Base-by-base conservation (phyloP, 1,284 basidiomycete species). In the Cutaneotrichosporon dermatis region DNA sequence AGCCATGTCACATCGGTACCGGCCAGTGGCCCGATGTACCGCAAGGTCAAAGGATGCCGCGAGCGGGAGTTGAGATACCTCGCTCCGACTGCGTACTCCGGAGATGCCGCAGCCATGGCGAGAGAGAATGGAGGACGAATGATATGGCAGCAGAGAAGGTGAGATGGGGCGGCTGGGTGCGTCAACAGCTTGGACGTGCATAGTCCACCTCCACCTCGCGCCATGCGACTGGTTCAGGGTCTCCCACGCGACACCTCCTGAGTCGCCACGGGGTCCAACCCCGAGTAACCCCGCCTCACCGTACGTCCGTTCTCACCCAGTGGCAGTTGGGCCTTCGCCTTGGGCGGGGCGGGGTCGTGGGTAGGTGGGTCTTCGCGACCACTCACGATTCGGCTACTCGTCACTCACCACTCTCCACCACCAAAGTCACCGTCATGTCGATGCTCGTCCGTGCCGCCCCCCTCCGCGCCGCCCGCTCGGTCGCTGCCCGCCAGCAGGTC, bases 1-100 rank as follows among this genome's bases (percentile, higher is more conserved):
- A 94, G 83, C 94, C 95, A 99, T 12, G 78, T 57, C 10, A 9
- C 33, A 13, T 41, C 44, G 35, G 37, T 36, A 13, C 54, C 39
- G 2, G 69, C 66, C 0, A 76, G 69, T 0, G 61, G 60, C 10
- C 75, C 76, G 58, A 76, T 61, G 59, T 75, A 76, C 5, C 66
- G 66, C 6, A 78, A 49, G 12, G 76, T 78, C 10, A 76, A 42
- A 0, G 74, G 70, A 13, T 60, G 61, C 1, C 48, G 49, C 0
- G 67, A 68, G 42, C 72, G 73, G 44, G 61, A 64, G 51, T 76
- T 66, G 0, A 76, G 59, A 55, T 75, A 76, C 33, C 76, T 68
- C 6, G 51, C 37, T 25, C 66, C 67, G 12, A 73, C 46, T 36
- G 37, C 41, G 25, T 57, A 62, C 33, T 43, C 41, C 6, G 25